Evolutionary conservation across 1,139 yeast species (phyloP), one percentile per base, ranked within the genome.

Genomic region (Candida neerlandica): DNA sequence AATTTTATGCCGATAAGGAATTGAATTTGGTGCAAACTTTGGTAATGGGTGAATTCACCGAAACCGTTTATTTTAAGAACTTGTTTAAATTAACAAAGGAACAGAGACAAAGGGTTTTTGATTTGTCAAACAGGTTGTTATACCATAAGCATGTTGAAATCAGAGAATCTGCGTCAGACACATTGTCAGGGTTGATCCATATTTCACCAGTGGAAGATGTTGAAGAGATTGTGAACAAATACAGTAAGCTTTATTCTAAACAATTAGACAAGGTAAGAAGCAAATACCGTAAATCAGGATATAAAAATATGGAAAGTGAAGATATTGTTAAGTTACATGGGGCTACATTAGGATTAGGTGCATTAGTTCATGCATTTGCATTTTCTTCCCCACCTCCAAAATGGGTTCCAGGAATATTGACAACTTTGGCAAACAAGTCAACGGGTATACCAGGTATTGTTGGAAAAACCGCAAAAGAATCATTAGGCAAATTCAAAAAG

Each of bases 351-450:
- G 98, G 98, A 0, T 72, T 94, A 11, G 96, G 98, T 3, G 88
- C 98, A 0, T 72, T 94, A 41, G 84, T 94, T 2, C 85, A 88
- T 50, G 98, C 99, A 0, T 94, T 88, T 69, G 94, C 98, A 2
- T 94, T 90, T 63, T 76, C 80, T 7, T 87, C 96, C 1, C 99
- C 99, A 0, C 95, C 96, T 2, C 99, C 99, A 3, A 54, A 60
- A 44, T 95, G 98, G 98, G 78, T 94, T 21, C 97, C 98, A 0
- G 73, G 75, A 15, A 80, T 89, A 26, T 73, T 95, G 53, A 79
- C 89, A 0, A 73, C 82, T 1, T 70, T 94, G 52, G 91, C 96
- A 0, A 80, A 80, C 23, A 85, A 84, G 64, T 80, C 87, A 7
- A 82, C 89, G 4, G 81, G 85, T 6, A 78, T 85, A 30, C 83